Evolutionary conservation across 129 eudicot species (phyloP).

Genomic region (Mikania micrantha): DNA sequence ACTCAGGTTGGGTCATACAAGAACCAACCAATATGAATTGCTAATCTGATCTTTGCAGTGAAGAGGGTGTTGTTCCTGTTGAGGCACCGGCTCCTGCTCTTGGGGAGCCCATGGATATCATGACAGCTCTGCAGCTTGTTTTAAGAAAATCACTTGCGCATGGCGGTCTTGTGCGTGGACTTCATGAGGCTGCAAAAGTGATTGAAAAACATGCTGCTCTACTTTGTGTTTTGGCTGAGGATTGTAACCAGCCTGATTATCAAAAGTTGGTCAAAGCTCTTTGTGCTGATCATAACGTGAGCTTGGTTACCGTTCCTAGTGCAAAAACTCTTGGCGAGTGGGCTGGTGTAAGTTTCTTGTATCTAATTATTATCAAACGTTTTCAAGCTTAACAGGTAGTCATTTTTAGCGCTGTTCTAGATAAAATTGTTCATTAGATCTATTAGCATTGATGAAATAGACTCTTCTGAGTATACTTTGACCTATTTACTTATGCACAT

Average conservation of each 20-base stretch:
- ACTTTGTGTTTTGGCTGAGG: constrained; percentile 96
- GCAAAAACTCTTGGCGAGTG: constrained; percentile 98
- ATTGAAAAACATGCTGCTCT: constrained; percentile 92
- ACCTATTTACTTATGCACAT: not conserved
- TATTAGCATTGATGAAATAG: not conserved
- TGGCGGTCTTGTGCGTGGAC: constrained; percentile 86
- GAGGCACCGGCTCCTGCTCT: constrained; percentile 61
- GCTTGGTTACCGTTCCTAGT: constrained; percentile 75
- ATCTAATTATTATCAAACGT: not conserved
- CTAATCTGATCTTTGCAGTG: constrained; percentile 44
- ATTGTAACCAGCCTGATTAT: constrained; percentile 90
- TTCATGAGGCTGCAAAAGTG: constrained; percentile 85
- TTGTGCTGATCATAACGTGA: constrained; percentile 90
- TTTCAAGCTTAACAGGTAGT: not conserved
- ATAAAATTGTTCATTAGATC: constrained; percentile 6
- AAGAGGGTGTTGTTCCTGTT: constrained; percentile 58
- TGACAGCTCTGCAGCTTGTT: constrained; percentile 89
- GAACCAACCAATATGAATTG: no score
- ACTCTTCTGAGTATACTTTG: not conserved
- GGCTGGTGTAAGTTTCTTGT: constrained; percentile 73
- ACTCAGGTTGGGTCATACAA: not conserved
- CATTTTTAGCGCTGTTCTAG: constrained; percentile 65
- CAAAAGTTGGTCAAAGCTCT: no score
- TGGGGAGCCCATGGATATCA: constrained; percentile 93
- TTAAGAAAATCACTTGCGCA: no score